phyloP scores from a whole-genome alignment of 1,284 basidiomycete genomes.

The Moniliella sp. region DNA sequence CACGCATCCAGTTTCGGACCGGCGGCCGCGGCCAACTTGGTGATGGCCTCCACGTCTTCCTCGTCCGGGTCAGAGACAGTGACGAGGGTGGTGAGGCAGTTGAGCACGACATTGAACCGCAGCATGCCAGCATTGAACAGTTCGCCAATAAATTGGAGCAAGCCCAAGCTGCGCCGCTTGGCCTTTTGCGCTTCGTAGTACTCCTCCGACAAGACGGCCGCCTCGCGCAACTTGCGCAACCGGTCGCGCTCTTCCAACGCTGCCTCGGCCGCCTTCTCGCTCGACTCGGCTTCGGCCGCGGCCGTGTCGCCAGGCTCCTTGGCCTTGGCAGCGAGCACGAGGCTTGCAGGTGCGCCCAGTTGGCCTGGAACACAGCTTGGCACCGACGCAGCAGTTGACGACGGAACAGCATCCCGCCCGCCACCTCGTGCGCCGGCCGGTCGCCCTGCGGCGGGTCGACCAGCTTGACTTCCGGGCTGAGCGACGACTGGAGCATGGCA shows the following conservation, averaged over 20 bases:
- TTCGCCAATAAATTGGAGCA: conserved; percentile 92
- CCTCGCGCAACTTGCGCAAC: conserved; percentile 32
- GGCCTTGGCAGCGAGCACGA: conserved; percentile 39
- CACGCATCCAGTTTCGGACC: conserved; percentile 51
- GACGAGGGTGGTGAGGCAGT: conserved; percentile 81
- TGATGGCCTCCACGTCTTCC: conserved; percentile 87
- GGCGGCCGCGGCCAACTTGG: conserved; percentile 73
- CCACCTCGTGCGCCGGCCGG: too few relatives aligned
- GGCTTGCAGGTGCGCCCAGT: conserved; percentile 44
- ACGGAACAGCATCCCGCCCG: conserved; percentile 64
- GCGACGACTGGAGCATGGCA: conserved; percentile 73
- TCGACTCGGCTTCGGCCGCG: conserved; percentile 38
- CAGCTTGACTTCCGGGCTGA: conserved; percentile 65
- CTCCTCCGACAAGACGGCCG: conserved; percentile 58
- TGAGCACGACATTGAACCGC: conserved; percentile 80
- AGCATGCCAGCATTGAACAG: conserved; percentile 90
- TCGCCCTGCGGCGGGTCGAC: too few relatives aligned
- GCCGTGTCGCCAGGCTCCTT: conserved; percentile 42
- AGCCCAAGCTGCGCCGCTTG: conserved; percentile 82
- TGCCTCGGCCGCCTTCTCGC: conserved; percentile 41
- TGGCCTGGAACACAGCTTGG: conserved; percentile 80
- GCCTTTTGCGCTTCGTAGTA: conserved; percentile 92
- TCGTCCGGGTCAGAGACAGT: conserved; percentile 81
- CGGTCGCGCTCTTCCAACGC: conserved; percentile 37
- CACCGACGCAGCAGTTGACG: conserved; percentile 79